These are phyloP conservation scores for Thozetella sp. DNA, from an alignment of 495 filamentous ascomycete genomes.

Conservation along the genomic window DNA sequence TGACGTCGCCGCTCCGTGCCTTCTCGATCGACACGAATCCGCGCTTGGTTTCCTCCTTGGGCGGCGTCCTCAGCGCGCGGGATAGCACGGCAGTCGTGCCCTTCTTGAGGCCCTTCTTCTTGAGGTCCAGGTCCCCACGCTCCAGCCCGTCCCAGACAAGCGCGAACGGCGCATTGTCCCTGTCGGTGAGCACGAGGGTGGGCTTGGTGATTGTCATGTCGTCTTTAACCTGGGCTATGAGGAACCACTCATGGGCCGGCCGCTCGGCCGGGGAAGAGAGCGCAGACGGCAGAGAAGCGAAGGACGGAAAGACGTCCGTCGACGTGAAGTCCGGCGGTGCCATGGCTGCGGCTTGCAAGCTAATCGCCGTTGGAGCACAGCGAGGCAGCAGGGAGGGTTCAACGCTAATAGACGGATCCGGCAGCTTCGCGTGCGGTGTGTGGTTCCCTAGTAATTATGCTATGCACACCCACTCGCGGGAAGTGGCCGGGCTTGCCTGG, in stretches of 20 bases:
- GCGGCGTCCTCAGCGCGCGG: constrained; percentile 24
- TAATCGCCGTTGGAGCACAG: neutral
- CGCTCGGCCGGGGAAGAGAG: neutral
- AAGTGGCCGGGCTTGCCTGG: too few species aligned
- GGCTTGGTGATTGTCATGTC: constrained; percentile 52
- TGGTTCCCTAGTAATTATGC: too few species aligned
- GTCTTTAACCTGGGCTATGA: constrained; percentile 42
- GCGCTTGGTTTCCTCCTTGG: constrained; percentile 29
- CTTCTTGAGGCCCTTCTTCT: constrained; percentile 24
- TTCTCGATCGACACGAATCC: constrained; percentile 29
- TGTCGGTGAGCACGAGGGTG: constrained; percentile 39
- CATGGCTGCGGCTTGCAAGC: constrained; percentile 14
- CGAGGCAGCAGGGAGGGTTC: neutral
- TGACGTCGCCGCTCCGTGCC: constrained; percentile 18
- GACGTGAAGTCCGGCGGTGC: constrained; percentile 28
- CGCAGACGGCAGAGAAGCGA: constrained; percentile 11
- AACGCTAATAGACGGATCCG: too few species aligned
- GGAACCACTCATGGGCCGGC: constrained; percentile 21
- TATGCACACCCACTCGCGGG: too few species aligned
- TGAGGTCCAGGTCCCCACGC: constrained; percentile 8
- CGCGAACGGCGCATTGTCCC: constrained; percentile 28
- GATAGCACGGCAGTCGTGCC: constrained; percentile 34
- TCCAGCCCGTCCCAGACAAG: constrained; percentile 34
- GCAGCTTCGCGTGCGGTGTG: too few species aligned
- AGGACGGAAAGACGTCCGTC: constrained; percentile 27